Evolutionary conservation across 352 stramenopile genomes (phyloP).

Genomic region (Globisporangium perplexum): DNA sequence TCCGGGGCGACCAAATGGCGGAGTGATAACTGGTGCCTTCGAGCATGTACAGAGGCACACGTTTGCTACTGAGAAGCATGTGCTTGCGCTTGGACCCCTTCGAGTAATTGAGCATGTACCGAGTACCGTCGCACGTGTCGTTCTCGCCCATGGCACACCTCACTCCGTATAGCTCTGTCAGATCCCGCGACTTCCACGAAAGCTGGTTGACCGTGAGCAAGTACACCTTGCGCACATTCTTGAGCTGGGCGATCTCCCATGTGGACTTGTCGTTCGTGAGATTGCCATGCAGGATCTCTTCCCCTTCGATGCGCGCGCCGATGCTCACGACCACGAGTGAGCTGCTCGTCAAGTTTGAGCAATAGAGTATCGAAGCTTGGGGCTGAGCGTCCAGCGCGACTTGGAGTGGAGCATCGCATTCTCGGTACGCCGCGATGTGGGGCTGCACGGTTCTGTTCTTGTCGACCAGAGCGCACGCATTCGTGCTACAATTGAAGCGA

Average conservation of each 20-base stretch:
- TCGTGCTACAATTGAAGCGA: no score
- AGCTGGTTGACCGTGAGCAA: conserved; percentile 17
- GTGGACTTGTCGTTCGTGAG: background rate
- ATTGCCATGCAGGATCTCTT: background rate
- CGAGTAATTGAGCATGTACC: background rate
- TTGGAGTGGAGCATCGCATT: no score
- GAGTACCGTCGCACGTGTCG: conserved; percentile 2
- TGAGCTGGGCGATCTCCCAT: background rate
- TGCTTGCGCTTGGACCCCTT: background rate
- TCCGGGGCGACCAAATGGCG: no score
- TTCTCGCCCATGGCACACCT: background rate
- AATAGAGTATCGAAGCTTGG: no score
- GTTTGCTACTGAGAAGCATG: background rate
- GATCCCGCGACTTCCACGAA: conserved; percentile 11
- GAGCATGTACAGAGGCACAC: background rate
- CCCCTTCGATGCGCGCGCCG: no score
- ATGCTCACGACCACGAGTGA: no score
- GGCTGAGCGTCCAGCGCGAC: no score
- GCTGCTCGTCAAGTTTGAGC: no score
- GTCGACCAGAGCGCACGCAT: no score
- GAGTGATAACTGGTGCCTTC: no score
- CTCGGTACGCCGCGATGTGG: no score
- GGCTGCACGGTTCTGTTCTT: no score
- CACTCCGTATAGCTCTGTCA: conserved; percentile 7
- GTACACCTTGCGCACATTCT: conserved; percentile 18